phyloP scores from a whole-genome alignment of 257 asterid genomes.

The Plantago elongata region DNA sequence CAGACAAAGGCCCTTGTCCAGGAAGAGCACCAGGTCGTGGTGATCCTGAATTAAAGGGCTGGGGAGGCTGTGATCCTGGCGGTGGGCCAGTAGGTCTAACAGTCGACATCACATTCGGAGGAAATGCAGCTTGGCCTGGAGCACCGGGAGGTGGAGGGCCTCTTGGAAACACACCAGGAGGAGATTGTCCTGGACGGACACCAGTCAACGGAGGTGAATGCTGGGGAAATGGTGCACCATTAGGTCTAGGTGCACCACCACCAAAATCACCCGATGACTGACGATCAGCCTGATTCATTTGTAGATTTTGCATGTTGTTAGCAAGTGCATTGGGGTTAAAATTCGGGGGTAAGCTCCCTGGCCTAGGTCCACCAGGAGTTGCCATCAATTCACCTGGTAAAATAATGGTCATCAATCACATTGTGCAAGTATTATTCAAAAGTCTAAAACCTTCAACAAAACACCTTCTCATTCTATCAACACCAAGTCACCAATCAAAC shows the following conservation, averaged over 20 bases:
- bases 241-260: conserved; percentile 55
- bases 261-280: conserved; percentile 36
- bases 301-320: conserved; percentile 74
- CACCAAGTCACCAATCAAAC: background rate
- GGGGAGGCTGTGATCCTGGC: conserved; percentile 59
- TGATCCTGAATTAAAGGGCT: conserved; percentile 66
- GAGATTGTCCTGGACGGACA: conserved; percentile 68
- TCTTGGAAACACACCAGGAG: conserved; percentile 66
- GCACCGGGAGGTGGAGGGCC: conserved; percentile 54
- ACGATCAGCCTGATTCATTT: conserved; percentile 62
- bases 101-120: conserved; percentile 39
- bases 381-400: conserved; percentile 52
- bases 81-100: conserved; percentile 57
- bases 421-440: background rate
- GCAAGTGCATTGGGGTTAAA: conserved; percentile 72
- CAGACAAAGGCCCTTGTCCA: conserved; percentile 40
- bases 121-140: conserved; percentile 43
- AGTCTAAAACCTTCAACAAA: background rate
- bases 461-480: background rate
- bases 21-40: conserved; percentile 62
- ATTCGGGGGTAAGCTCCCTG: conserved; percentile 70
- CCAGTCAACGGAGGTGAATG: conserved; percentile 64
- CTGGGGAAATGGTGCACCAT: conserved; percentile 60
- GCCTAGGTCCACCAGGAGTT: conserved; percentile 81
- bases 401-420: background rate